These are phyloP conservation scores for Vaccinium darrowii DNA, from an alignment of 148 eudicot species.

Conservation along the genomic window DNA sequence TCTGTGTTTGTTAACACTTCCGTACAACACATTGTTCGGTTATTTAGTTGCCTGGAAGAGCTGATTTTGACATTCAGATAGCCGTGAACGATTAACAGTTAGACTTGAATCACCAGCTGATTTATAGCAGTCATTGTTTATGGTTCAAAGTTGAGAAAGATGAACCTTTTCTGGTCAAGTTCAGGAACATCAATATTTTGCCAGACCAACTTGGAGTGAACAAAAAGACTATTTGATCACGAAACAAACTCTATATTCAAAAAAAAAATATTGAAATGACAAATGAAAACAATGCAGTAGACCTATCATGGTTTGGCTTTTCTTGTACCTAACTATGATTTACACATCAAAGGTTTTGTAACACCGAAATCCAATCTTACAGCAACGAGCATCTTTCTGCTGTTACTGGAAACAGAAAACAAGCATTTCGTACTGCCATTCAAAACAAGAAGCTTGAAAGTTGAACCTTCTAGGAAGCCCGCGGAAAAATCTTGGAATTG, in stretches of 20 bases:
- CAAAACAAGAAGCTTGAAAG: background rate
- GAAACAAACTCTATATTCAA: background rate
- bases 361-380: conserved; percentile 15
- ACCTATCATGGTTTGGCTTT: background rate
- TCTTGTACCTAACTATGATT: background rate
- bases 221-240: background rate
- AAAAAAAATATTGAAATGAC: background rate
- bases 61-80: background rate
- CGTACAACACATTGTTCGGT: too few relatives aligned
- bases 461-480: background rate
- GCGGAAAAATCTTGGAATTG: background rate
- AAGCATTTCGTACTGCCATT: background rate
- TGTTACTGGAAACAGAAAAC: background rate
- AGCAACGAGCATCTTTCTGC: background rate
- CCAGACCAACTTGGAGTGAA: background rate
- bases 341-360: background rate
- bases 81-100: background rate
- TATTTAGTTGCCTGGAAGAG: background rate
- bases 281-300: conserved; percentile 7
- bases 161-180: background rate
- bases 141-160: background rate
- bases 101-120: background rate
- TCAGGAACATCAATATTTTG: background rate
- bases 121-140: background rate
- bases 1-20: too few relatives aligned